These are phyloP conservation scores for Penicillium sp. DNA, from an alignment of 2,329 filamentous ascomycete genomes.

Conservation along the genomic window DNA sequence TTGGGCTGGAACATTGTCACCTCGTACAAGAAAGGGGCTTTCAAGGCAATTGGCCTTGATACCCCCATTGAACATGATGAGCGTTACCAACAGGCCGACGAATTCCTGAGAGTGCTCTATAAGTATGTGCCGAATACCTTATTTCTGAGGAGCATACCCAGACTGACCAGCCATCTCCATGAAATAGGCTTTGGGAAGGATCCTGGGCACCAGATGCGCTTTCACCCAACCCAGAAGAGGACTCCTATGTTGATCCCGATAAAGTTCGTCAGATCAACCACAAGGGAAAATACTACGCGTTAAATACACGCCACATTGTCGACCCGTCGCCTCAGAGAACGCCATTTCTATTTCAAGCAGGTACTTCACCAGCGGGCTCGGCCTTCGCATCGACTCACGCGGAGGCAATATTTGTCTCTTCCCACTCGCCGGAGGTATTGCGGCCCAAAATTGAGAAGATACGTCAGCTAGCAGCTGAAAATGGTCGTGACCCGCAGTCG, in stretches of 20 bases:
- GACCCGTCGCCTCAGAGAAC: slow-evolving; percentile 63
- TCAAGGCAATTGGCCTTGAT: slow-evolving; percentile 65
- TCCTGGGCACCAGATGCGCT: slow-evolving; percentile 65
- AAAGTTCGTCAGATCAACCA: slow-evolving; percentile 66
- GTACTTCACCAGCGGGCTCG: slow-evolving; percentile 62
- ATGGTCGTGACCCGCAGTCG: slow-evolving; percentile 60
- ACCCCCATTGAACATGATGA: slow-evolving; percentile 64
- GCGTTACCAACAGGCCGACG: slow-evolving; percentile 64
- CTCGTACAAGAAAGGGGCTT: slow-evolving; percentile 64
- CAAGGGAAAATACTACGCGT: slow-evolving; percentile 58
- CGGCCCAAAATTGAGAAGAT: slow-evolving; percentile 58
- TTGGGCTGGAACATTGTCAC: slow-evolving; percentile 72
- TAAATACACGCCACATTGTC: slow-evolving; percentile 54
- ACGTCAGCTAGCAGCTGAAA: slow-evolving; percentile 53
- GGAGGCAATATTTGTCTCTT: slow-evolving; percentile 64
- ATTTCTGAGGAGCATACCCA: background rate
- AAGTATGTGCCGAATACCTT: slow-evolving; percentile 48
- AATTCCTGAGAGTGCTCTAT: slow-evolving; percentile 65
- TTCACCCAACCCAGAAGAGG: slow-evolving; percentile 56
- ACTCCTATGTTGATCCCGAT: slow-evolving; percentile 62
- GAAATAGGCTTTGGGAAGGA: slow-evolving; percentile 55
- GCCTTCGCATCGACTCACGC: slow-evolving; percentile 62
- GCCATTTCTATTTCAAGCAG: slow-evolving; percentile 63
- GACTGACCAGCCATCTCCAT: background rate
- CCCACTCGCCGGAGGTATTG: slow-evolving; percentile 56